Base-by-base conservation (phyloP, 1,284 basidiomycete genomes). In the Ceratobasidium papillatum region DNA sequence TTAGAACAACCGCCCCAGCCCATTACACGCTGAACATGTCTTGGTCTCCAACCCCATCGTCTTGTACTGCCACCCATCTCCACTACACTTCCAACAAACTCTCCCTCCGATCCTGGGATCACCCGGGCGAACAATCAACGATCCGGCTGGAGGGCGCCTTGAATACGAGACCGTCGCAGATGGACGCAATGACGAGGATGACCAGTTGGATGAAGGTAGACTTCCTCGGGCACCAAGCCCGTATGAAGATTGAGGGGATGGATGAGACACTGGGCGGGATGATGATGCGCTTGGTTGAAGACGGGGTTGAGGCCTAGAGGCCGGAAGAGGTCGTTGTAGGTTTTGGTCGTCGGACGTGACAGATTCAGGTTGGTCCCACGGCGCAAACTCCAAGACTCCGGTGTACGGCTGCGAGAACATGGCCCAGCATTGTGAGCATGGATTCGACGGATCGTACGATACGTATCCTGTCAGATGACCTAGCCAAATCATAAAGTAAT, bases 381-480 rank as follows among this genome's bases (percentile, higher is more conserved):
- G 85, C 0, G 88, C 85, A 78, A 89, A 90, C 0, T 84, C 82
- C 17, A 93, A 81, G 1, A 89, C 86, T 3, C 89, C 89, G 0
- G 83, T 79, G 80, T 88, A 93, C 0, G 85, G 84, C 77, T 86
- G 87, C 0, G 85, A 84, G 80, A 90, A 89, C 76, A 87, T 88
- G 0, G 85, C 82, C 92, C 91, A 93, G 81, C 92, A 93, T 43
- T 86, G 87, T 64, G 84, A 83, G 78, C 92, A 93, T 7, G 91
- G 90, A 75, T 88, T 83, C 0, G 84, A 81, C 0, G 91, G 90
- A 79, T 93, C 90, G 54, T 83, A 84, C 74, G 87, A 84, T 81
- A 91, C 91, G 82, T 90, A 93, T 1, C 92, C 92, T 0, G 86
- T 88, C 79, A 93, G 92, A 49, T 84, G 83, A 79, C 91, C 91